phyloP scores from a whole-genome alignment of 2,329 filamentous ascomycete species.

The Fusarium chaquense region DNA sequence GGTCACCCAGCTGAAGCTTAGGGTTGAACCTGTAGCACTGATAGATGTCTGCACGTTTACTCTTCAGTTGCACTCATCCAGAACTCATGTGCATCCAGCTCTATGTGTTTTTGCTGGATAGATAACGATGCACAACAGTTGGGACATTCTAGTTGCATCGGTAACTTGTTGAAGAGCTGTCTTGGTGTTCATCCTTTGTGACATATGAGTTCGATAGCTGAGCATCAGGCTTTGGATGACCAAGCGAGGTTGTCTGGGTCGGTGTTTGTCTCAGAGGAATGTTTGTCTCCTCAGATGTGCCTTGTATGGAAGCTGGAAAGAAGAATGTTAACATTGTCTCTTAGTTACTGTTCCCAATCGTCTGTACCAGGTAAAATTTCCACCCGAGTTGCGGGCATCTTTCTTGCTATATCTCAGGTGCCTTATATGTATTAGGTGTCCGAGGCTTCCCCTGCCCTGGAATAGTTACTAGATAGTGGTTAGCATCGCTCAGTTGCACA shows the following conservation, averaged over 20 bases:
- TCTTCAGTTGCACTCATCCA: neutral
- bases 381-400: neutral
- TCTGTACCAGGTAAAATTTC: neutral
- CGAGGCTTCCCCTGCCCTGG: neutral
- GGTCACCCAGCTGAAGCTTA: neutral
- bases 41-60: neutral
- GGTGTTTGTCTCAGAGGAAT: neutral
- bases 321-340: neutral
- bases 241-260: no score
- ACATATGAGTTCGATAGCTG: neutral
- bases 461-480: neutral
- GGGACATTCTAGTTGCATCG: neutral
- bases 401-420: neutral
- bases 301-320: neutral
- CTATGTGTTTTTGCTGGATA: neutral
- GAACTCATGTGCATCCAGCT: neutral
- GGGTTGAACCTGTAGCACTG: constrained; percentile 15
- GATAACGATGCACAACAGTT: neutral
- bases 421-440: neutral
- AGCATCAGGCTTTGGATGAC: neutral
- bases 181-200: neutral
- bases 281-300: neutral
- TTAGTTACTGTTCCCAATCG: neutral
- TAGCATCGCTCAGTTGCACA: neutral
- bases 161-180: neutral